Evolutionary conservation across 768 basidiomycete species (phyloP), one percentile per base, ranked within the genome.

Genomic region (Suillus luteus): DNA sequence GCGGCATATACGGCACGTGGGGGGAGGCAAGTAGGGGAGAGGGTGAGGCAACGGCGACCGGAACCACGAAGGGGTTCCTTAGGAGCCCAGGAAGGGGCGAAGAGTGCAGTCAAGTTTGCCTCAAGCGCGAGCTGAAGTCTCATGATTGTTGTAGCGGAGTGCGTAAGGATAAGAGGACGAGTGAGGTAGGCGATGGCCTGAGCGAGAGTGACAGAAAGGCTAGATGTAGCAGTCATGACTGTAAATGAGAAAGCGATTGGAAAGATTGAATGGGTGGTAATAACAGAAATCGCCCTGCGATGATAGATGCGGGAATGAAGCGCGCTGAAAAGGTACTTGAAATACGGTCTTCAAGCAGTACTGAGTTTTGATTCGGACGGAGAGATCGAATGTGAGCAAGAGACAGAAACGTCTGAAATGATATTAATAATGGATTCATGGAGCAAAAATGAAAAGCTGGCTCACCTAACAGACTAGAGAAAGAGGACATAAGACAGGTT

Each of bases 101-200:
- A 92, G 64, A 87, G 82, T 43, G 89, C 83, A 27, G 82, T 86
- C 70, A 93, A 83, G 80, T 90, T 90, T 49, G 85, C 83, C 78
- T 91, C 86, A 66, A 93, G 88, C 64, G 85, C 77, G 61, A 85
- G 82, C 73, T 88, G 88, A 68, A 93, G 85, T 73, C 86, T 88
- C 72, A 83, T 81, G 75, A 91, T 80, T 67, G 85, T 85, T 62
- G 82, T 79, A 51, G 85, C 80, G n/a, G 88, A 76, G 75, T 89
- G 85, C 46, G 81, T 76, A 61, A 75, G 70, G 68, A 82, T 79
- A 65, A 92, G 83, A 63, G 89, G 85, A 40, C 83, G 82, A 43
- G 89, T 91, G 74, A 93, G 81, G 80, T 86, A 91, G 62, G 86
- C 79, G 73, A 92, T 83, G 73, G 87, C 87, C 70, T 93, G 88